A percentile compares a stretch with the other conserved stretches of the same genome.
Conservation (phyloP, 371 early-diverging fungal genomes). For the Coemansia sp. region DNA sequence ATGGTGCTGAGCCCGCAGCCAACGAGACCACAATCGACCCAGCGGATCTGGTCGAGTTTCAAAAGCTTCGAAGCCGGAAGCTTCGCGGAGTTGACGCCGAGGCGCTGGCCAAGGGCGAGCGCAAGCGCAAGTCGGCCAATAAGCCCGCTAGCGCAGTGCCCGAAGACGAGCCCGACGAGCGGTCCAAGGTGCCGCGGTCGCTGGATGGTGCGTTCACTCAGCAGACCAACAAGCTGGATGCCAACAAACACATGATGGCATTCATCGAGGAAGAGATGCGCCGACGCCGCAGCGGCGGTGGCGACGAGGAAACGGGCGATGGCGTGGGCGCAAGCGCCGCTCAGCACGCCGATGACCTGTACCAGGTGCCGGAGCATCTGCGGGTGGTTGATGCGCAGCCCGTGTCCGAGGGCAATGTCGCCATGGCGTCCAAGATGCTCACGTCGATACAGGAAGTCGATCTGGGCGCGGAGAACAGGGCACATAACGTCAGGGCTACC, state of each 20-base stretch:
- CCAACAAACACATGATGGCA: conserved; percentile 87
- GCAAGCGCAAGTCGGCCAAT: conserved; percentile 1
- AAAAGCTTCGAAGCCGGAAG: conserved; percentile 58
- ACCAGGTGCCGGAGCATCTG: conserved; percentile 70
- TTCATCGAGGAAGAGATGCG: conserved; percentile 76
- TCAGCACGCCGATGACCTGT: conserved; percentile 60
- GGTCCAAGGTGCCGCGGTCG: conserved; percentile 53
- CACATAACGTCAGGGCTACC: conserved; percentile 30
- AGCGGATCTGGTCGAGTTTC: conserved; percentile 65
- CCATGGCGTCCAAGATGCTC: conserved; percentile 84
- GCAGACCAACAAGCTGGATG: conserved; percentile 81
- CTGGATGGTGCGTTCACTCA: conserved; percentile 73
- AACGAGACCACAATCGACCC: conserved; percentile 19
- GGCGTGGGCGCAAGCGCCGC: too few relatives aligned
- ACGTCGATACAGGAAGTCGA: conserved; percentile 94
- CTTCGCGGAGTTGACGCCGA: conserved; percentile 63
- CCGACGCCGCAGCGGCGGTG: conserved; percentile 37
- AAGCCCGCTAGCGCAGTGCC: background rate
- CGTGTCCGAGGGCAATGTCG: conserved; percentile 81
- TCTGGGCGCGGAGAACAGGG: conserved; percentile 72
- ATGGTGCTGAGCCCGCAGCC: background rate
- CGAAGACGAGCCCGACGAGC: conserved; percentile 38
- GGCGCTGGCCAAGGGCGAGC: conserved; percentile 59
- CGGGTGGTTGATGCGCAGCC: conserved; percentile 59
- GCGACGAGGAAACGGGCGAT: background rate